These are phyloP conservation scores for Cercospora sp. DNA, from an alignment of 2,329 filamentous ascomycete species.

Conservation along the genomic window DNA sequence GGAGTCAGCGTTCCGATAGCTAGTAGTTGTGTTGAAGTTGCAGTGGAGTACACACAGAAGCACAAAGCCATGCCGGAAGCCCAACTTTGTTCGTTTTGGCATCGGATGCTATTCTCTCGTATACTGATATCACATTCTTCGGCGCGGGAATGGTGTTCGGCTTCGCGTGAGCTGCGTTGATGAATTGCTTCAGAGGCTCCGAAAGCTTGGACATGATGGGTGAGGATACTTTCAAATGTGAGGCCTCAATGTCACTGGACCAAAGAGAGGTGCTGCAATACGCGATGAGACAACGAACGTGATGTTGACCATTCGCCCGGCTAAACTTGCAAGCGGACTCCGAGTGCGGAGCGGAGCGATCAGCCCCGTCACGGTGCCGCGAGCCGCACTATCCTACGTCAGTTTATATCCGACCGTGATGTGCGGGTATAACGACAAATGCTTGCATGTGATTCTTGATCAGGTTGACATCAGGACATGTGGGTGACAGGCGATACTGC, in stretches of 20 bases:
- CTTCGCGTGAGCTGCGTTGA: conserved; percentile 67
- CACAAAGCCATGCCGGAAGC: conserved; percentile 63
- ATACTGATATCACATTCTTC: conserved; percentile 62
- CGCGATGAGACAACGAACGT: neutral
- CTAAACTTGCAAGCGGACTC: neutral
- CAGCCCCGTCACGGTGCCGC: neutral
- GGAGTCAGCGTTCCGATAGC: neutral
- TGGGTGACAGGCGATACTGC: neutral
- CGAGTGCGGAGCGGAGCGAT: neutral
- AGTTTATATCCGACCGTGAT: neutral
- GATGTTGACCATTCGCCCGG: neutral
- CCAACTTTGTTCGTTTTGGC: conserved; percentile 64
- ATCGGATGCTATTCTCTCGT: conserved; percentile 63
- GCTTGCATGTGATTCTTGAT: neutral
- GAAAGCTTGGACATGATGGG: conserved; percentile 70
- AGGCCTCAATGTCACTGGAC: neutral
- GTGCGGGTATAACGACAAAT: neutral
- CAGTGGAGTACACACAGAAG: conserved; percentile 54
- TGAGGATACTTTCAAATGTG: neutral
- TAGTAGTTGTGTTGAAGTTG: neutral
- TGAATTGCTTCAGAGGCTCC: conserved; percentile 67
- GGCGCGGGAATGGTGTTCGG: conserved; percentile 67
- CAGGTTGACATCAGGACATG: neutral
- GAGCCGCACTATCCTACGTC: neutral
- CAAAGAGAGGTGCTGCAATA: neutral